Percentiles rank a stretch among this genome's conserved stretches.
Evolutionary conservation across 73 alveolate species (phyloP).

Genomic region (Paramecium biaurelia): DNA sequence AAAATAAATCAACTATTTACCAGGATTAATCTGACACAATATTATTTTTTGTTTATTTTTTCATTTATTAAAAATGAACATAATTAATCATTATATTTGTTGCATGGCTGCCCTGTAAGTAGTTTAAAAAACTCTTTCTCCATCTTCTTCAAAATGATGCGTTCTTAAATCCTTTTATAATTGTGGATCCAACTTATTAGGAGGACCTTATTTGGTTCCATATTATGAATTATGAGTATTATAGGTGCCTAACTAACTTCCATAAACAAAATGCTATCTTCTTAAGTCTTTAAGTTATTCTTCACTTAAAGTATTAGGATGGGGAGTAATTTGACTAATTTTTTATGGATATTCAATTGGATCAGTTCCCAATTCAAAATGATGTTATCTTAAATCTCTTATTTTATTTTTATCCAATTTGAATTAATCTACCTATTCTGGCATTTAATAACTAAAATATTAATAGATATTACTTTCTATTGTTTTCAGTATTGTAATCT

Average conservation of each 20-base stretch:
- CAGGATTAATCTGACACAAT: background rate
- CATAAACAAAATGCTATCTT: conserved; percentile 25
- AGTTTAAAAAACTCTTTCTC: background rate
- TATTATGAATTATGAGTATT: conserved; percentile 2
- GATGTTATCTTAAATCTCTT: conserved; percentile 8
- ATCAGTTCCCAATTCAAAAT: background rate
- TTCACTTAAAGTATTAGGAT: background rate
- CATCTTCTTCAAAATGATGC: conserved; percentile 47
- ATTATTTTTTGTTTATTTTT: background rate
- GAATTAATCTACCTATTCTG: background rate
- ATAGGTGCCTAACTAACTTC: background rate
- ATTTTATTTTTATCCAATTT: background rate
- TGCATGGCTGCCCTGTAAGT: conserved; percentile 36
- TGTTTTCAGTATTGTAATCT: conserved; percentile 3
- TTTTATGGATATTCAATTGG: background rate
- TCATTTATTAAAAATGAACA: background rate
- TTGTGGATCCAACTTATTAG: background rate
- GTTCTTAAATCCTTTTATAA: background rate
- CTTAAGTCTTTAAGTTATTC: background rate
- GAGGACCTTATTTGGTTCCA: conserved; percentile 35
- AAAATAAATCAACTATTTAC: too few relatives aligned
- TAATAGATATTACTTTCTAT: background rate
- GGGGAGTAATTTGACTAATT: background rate
- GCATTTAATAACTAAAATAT: background rate
- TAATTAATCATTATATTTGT: background rate